A percentile compares a stretch with the other conserved stretches of the same genome.
phyloP scores from a whole-genome alignment of 2,329 filamentous ascomycete species.

The Drechslera avenae region DNA sequence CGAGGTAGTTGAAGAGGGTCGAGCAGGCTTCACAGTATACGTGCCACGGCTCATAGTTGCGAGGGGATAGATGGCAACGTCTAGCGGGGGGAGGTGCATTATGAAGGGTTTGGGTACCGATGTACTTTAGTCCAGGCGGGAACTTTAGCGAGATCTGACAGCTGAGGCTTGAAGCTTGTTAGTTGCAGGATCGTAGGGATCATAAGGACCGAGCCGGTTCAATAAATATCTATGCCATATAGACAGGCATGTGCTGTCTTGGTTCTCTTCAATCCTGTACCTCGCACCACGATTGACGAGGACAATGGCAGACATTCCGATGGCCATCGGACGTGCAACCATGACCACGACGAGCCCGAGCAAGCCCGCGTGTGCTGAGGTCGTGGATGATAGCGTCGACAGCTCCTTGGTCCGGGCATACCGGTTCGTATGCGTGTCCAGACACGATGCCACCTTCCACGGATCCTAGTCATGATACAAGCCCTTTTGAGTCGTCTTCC shows the following conservation, averaged over 20 bases:
- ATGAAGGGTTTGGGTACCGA: conserved; percentile 24
- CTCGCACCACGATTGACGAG: not conserved
- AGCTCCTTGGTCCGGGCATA: conserved; percentile 11
- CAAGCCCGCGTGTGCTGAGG: conserved; percentile 24
- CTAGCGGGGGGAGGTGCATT: conserved; percentile 47
- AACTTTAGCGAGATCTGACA: conserved; percentile 25
- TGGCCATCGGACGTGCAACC: conserved; percentile 9
- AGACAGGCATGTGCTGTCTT: not conserved
- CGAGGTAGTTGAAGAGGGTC: conserved; percentile 30
- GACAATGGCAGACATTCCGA: conserved; percentile 2
- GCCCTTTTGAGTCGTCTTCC: conserved; percentile 22
- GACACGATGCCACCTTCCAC: conserved; percentile 14
- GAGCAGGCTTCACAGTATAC: conserved; percentile 29
- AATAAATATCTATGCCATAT: conserved; percentile 9
- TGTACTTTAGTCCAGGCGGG: conserved; percentile 17
- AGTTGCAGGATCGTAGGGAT: conserved; percentile 28
- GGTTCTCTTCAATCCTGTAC: not conserved
- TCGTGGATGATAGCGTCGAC: conserved; percentile 15
- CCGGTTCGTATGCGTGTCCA: conserved; percentile 7
- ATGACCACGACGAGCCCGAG: conserved; percentile 22
- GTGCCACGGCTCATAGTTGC: conserved; percentile 45
- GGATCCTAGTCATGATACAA: conserved; percentile 13
- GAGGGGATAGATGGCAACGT: conserved; percentile 40
- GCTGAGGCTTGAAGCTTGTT: conserved; percentile 12
- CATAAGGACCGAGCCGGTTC: conserved; percentile 23